A percentile compares a stretch with the other conserved stretches of the same genome.
These are phyloP conservation scores for Trichosanthes cucumerina DNA, from an alignment of 306 rosid species.

Conservation along the genomic window DNA sequence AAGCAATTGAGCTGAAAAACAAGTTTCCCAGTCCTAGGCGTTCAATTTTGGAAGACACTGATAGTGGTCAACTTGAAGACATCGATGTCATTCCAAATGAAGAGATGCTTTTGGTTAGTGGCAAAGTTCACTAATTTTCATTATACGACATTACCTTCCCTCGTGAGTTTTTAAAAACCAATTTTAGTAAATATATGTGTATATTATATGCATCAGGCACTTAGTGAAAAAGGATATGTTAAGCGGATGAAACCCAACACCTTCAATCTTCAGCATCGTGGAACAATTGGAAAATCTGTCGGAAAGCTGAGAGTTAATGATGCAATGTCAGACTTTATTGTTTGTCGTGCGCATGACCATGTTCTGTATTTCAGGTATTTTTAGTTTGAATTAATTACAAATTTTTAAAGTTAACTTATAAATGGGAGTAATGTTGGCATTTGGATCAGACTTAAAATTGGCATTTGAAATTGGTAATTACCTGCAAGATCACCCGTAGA, in stretches of 20 bases:
- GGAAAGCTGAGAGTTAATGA: slow-evolving; percentile 93
- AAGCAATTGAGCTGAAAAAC: slow-evolving; percentile 76
- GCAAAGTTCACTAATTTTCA: not conserved
- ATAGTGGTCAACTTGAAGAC: slow-evolving; percentile 87
- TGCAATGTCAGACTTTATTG: slow-evolving; percentile 91
- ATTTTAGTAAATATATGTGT: not conserved
- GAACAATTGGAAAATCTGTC: slow-evolving; percentile 97
- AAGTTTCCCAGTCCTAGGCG: slow-evolving; percentile 76
- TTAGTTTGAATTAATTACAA: not conserved
- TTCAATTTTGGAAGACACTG: slow-evolving; percentile 71
- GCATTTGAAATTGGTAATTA: not conserved
- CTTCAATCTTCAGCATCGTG: slow-evolving; percentile 86
- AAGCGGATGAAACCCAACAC: slow-evolving; percentile 91
- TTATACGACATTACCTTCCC: not conserved
- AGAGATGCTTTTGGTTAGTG: slow-evolving; percentile 76
- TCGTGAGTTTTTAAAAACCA: not conserved
- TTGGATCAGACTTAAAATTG: not conserved
- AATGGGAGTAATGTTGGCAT: not conserved
- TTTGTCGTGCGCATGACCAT: slow-evolving; percentile 88
- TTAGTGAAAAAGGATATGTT: slow-evolving; percentile 93
- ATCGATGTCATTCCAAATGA: slow-evolving; percentile 96
- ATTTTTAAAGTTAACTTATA: not conserved
- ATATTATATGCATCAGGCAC: slow-evolving; percentile 38
- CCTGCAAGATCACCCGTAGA: not conserved
- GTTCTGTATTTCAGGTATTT: slow-evolving; percentile 84